A percentile compares a stretch with the other conserved stretches of the same genome.
These are phyloP conservation scores for Xylaria digitata DNA, from an alignment of 2,329 filamentous ascomycete species.

Conservation along the genomic window DNA sequence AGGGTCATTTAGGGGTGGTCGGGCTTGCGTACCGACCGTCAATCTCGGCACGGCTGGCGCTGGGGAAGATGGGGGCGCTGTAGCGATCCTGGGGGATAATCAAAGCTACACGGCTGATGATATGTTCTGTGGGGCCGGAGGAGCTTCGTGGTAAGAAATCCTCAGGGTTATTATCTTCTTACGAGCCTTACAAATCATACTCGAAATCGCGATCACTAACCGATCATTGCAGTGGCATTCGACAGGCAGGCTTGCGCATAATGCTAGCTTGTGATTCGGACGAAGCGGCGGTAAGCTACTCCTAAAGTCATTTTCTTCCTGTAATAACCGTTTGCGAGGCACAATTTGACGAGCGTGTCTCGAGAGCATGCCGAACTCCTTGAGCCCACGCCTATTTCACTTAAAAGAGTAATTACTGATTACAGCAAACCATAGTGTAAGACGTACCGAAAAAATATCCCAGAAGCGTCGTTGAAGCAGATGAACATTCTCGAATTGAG, in stretches of 20 bases:
- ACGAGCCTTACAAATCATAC: no score
- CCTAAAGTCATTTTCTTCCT: no score
- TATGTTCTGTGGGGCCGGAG: conserved; percentile 78
- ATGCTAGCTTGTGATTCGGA: conserved; percentile 73
- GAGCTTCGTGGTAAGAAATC: conserved; percentile 63
- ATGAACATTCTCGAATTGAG: conserved; percentile 61
- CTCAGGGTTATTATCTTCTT: neutral
- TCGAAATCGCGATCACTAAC: neutral
- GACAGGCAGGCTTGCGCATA: conserved; percentile 65
- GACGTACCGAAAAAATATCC: conserved; percentile 70
- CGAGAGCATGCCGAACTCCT: no score
- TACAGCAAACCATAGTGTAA: conserved; percentile 47
- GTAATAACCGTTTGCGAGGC: no score
- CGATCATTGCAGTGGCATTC: conserved; percentile 60
- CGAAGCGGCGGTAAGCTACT: conserved; percentile 52
- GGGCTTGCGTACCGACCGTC: conserved; percentile 29
- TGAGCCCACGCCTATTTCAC: no score
- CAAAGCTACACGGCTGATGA: conserved; percentile 76
- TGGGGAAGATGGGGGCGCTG: no score
- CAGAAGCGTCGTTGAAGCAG: conserved; percentile 58
- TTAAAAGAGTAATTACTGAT: no score
- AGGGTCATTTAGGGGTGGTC: conserved; percentile 53
- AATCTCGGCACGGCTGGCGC: conserved; percentile 41
- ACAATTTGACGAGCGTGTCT: no score
- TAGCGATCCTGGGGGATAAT: conserved; percentile 25